These are phyloP conservation scores for Chaetomiaceae sp. DNA, from an alignment of 2,329 filamentous ascomycete species.

Conservation along the genomic window DNA sequence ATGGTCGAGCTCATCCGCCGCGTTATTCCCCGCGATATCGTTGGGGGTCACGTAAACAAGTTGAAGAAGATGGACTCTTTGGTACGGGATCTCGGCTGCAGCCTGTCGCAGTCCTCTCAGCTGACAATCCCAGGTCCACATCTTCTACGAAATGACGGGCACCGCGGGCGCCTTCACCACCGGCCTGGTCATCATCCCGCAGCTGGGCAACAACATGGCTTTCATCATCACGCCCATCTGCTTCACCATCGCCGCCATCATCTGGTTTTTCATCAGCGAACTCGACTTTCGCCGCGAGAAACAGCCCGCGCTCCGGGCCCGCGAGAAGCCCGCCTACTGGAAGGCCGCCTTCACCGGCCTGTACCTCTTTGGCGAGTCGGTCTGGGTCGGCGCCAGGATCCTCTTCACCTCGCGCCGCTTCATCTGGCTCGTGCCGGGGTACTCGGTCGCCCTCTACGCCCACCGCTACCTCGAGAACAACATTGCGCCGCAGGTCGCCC, in stretches of 20 bases:
- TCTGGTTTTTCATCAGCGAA: conserved; percentile 45
- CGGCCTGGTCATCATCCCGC: conserved; percentile 46
- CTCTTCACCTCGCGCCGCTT: conserved; percentile 45
- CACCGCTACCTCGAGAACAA: conserved; percentile 49
- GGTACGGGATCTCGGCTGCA: conserved; percentile 24
- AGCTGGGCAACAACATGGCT: conserved; percentile 47
- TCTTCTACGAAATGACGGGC: conserved; percentile 46
- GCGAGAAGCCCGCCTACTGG: conserved; percentile 31
- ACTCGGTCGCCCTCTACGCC: conserved; percentile 45
- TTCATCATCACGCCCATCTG: conserved; percentile 48
- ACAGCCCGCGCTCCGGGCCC: neutral
- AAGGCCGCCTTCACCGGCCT: conserved; percentile 37
- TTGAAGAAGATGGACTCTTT: conserved; percentile 42
- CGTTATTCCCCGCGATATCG: conserved; percentile 48
- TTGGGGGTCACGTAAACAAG: conserved; percentile 46
- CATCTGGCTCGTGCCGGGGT: conserved; percentile 47
- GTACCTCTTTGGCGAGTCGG: conserved; percentile 42
- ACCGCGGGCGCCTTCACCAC: conserved; percentile 45
- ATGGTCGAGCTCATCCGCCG: conserved; percentile 50
- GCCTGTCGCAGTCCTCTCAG: neutral
- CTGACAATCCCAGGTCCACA: conserved; percentile 33
- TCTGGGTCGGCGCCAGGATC: conserved; percentile 42
- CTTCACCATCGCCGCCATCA: conserved; percentile 38
- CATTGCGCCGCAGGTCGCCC: conserved; percentile 42
- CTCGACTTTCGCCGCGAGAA: conserved; percentile 33